Conservation (phyloP, 1,284 basidiomycete species). For the Rhodotorula glutinis region DNA sequence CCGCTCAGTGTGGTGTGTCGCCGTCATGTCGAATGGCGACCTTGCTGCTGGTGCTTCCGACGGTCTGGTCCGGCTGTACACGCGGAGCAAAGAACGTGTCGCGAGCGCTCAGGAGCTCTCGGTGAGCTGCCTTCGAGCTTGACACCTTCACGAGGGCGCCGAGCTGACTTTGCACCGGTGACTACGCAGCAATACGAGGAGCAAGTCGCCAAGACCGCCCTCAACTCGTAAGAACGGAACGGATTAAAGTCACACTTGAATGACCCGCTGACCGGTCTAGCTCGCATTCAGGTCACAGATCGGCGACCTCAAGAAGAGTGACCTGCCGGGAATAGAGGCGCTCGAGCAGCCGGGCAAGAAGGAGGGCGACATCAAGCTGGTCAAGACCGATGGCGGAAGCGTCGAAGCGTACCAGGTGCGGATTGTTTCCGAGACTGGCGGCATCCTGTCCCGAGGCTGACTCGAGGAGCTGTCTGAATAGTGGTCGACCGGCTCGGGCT, state of each 20-base stretch:
- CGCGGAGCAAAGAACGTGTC: slow-evolving; percentile 67
- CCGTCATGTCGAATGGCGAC: slow-evolving; percentile 79
- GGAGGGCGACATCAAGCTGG: slow-evolving; percentile 87
- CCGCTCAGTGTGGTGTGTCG: slow-evolving; percentile 76
- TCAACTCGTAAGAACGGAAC: slow-evolving; percentile 40
- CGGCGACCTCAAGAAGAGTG: slow-evolving; percentile 85
- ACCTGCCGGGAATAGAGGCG: slow-evolving; percentile 80
- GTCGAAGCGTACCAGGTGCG: slow-evolving; percentile 84
- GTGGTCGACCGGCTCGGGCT: slow-evolving; percentile 70
- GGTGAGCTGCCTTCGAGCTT: slow-evolving; percentile 46
- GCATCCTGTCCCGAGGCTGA: background rate
- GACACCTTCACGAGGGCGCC: too few relatives aligned
- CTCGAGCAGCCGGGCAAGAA: slow-evolving; percentile 72
- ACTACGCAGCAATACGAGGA: slow-evolving; percentile 40
- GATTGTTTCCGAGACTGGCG: too few relatives aligned
- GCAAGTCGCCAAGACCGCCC: slow-evolving; percentile 36
- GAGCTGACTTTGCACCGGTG: too few relatives aligned
- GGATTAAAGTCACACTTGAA: too few relatives aligned
- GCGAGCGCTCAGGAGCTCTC: slow-evolving; percentile 64
- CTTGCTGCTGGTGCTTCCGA: slow-evolving; percentile 89
- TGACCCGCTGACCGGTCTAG: background rate
- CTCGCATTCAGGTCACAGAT: slow-evolving; percentile 56
- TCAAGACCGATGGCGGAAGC: slow-evolving; percentile 64
- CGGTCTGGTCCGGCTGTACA: slow-evolving; percentile 82
- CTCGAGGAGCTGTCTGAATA: slow-evolving; percentile 42